Conservation (phyloP, 176 grass and related monocot species). For the Avena eriantha region DNA sequence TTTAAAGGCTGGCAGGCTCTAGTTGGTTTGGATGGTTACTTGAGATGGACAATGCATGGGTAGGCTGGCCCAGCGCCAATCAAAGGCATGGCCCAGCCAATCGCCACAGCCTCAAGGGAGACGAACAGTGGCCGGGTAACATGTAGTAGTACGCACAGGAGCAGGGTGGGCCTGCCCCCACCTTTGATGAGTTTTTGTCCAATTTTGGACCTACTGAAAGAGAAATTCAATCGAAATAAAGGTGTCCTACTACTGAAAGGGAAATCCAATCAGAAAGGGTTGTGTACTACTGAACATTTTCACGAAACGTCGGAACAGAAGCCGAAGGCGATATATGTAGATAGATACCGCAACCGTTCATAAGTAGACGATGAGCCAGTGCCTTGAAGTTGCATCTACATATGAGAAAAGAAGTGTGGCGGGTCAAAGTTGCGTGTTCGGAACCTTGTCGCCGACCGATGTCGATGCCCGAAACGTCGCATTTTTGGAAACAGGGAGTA, state of each 20-base stretch:
- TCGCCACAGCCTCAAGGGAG: constrained; percentile 15
- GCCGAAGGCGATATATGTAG: neutral
- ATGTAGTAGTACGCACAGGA: neutral
- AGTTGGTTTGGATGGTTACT: constrained; percentile 43
- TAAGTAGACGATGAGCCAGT: neutral
- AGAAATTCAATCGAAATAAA: constrained; percentile 15
- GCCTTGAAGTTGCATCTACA: neutral
- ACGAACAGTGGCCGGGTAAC: neutral
- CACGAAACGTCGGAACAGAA: neutral
- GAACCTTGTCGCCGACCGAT: constrained; percentile 9
- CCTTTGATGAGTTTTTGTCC: constrained; percentile 34
- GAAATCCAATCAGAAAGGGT: constrained; percentile 4
- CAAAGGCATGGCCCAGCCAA: constrained; percentile 44
- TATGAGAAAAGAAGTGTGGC: neutral
- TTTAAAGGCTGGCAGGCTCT: constrained; percentile 19
- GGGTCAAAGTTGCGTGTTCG: constrained; percentile 19
- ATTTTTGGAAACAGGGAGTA: neutral
- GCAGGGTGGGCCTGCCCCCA: constrained; percentile 23
- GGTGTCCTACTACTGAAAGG: constrained; percentile 13
- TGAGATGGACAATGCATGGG: constrained; percentile 48
- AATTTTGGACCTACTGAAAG: constrained; percentile 25
- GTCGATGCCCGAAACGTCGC: neutral
- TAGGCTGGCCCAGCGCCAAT: constrained; percentile 38
- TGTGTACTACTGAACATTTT: constrained; percentile 12
- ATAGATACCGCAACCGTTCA: neutral